These are phyloP conservation scores for Tricholoma flavovirens DNA, from an alignment of 768 basidiomycete genomes.

Conservation along the genomic window DNA sequence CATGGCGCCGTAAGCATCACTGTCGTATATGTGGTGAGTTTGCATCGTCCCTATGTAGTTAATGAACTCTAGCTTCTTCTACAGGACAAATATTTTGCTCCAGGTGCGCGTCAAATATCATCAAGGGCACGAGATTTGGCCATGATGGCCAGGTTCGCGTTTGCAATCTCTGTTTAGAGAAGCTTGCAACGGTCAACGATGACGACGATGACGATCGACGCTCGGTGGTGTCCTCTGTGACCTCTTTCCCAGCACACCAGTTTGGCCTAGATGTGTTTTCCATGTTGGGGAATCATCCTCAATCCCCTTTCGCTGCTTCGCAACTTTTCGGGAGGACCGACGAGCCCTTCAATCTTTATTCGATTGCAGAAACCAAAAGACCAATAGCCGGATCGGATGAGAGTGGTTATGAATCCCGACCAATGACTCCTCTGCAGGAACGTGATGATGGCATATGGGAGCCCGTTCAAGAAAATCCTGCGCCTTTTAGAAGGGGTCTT, in stretches of 20 bases:
- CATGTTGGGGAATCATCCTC: slow-evolving; percentile 44
- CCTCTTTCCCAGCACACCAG: slow-evolving; percentile 76
- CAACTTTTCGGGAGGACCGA: slow-evolving; percentile 76
- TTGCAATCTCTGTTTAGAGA: slow-evolving; percentile 93
- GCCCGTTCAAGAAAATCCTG: slow-evolving; percentile 48
- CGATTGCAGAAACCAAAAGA: slow-evolving; percentile 71
- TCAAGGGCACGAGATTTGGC: slow-evolving; percentile 90
- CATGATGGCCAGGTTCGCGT: slow-evolving; percentile 94
- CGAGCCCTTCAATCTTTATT: slow-evolving; percentile 76
- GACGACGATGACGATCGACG: slow-evolving; percentile 89
- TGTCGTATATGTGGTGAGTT: slow-evolving; percentile 89
- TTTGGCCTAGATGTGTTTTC: slow-evolving; percentile 39
- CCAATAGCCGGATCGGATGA: slow-evolving; percentile 50
- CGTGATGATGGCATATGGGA: slow-evolving; percentile 44
- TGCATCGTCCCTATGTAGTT: neutral
- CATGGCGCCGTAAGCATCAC: slow-evolving; percentile 95
- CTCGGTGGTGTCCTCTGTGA: slow-evolving; percentile 67
- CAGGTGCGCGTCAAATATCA: slow-evolving; percentile 93
- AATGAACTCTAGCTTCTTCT: neutral
- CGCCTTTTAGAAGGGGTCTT: slow-evolving; percentile 71
- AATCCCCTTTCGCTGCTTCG: slow-evolving; percentile 85
- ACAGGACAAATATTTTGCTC: slow-evolving; percentile 96
- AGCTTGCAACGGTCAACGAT: slow-evolving; percentile 80
- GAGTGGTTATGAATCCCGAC: slow-evolving; percentile 44
- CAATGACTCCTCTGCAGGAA: slow-evolving; percentile 42